Evolutionary conservation across 257 asterid genomes (phyloP).

Genomic region (Coffea eugenioides): DNA sequence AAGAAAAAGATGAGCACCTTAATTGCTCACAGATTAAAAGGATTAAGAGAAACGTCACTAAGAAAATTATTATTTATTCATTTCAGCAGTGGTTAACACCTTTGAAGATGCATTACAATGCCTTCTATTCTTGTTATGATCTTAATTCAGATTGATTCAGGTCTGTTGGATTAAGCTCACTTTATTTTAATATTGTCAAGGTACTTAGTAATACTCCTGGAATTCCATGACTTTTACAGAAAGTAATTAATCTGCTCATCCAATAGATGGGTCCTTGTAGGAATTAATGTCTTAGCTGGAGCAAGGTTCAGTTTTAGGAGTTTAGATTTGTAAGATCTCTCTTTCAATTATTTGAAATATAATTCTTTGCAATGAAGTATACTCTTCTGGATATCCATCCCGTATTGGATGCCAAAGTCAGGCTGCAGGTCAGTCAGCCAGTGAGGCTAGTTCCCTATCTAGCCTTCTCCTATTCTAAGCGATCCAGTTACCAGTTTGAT

Average conservation of each 20-base stretch:
- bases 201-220: background rate
- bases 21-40: background rate
- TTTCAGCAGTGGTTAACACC: background rate
- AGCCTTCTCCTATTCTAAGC: background rate
- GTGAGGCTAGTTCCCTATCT: background rate
- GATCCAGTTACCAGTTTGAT: background rate
- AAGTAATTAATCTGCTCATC: background rate
- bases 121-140: background rate
- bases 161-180: background rate
- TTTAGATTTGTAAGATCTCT: no score
- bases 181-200: background rate
- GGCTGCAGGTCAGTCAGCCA: background rate
- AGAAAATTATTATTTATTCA: background rate
- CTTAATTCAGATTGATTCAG: background rate
- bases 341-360: no score
- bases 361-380: no score
- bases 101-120: background rate
- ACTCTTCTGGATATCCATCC: background rate
- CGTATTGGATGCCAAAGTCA: background rate
- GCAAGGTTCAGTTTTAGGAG: background rate
- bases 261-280: background rate
- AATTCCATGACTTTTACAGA: background rate
- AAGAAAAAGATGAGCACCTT: conserved; percentile 14
- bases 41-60: background rate
- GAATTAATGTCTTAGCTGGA: background rate